phyloP scores from a whole-genome alignment of 2,329 filamentous ascomycete genomes.

The Neocucurbitaria cava region DNA sequence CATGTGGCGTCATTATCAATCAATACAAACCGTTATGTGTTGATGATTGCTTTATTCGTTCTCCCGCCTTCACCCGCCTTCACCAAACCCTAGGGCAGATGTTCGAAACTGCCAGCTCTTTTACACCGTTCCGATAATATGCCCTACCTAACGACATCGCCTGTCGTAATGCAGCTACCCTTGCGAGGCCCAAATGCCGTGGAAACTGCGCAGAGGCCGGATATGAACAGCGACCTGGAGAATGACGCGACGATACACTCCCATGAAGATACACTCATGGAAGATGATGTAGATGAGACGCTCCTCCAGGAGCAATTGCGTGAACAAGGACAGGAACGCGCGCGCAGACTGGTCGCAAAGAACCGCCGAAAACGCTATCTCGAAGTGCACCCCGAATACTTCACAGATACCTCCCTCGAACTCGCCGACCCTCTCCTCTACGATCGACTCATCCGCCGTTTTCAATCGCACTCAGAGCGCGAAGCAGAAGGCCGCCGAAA shows the following conservation, averaged over 20 bases:
- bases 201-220: slow-evolving; percentile 7
- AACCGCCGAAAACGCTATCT: slow-evolving; percentile 83
- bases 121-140: slow-evolving; percentile 11
- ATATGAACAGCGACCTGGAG: slow-evolving; percentile 6
- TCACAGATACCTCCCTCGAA: slow-evolving; percentile 66
- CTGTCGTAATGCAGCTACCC: slow-evolving; percentile 33
- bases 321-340: slow-evolving; percentile 29
- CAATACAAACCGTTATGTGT: not conserved
- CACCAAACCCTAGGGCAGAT: not conserved
- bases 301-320: slow-evolving; percentile 16
- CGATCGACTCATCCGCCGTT: slow-evolving; percentile 78
- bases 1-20: slow-evolving; percentile 38
- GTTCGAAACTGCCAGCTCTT: not conserved
- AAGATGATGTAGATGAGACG: slow-evolving; percentile 18
- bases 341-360: slow-evolving; percentile 62
- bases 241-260: slow-evolving; percentile 1
- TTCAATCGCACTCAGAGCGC: slow-evolving; percentile 75
- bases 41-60: not conserved
- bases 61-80: not conserved
- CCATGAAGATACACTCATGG: slow-evolving; percentile 19
- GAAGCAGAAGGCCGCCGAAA: slow-evolving; percentile 75
- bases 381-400: slow-evolving; percentile 74
- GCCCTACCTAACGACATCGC: slow-evolving; percentile 33
- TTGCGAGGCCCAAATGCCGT: slow-evolving; percentile 28
- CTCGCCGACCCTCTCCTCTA: slow-evolving; percentile 80